Conservation (phyloP, 495 filamentous ascomycete genomes). For the Aspergillus haitiensis region DNA sequence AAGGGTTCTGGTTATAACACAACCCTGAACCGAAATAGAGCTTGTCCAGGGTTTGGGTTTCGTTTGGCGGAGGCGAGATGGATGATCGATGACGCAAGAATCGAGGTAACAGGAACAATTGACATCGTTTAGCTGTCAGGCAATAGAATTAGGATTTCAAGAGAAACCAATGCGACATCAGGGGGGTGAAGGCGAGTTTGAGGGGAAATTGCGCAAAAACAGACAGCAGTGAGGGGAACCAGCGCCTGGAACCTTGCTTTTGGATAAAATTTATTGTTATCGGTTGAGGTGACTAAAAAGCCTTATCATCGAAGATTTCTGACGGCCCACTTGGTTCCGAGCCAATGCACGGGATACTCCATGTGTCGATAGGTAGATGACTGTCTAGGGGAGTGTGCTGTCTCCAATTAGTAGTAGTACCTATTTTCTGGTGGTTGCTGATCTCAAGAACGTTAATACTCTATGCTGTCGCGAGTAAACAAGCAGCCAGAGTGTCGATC, state of each 20-base stretch:
- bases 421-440: neutral
- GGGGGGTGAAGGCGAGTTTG: constrained; percentile 7
- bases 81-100: constrained; percentile 27
- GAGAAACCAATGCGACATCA: neutral
- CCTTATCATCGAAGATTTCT: constrained; percentile 26
- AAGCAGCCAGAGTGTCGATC: neutral
- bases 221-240: neutral
- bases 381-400: neutral
- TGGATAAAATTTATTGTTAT: constrained; percentile 15
- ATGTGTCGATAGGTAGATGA: neutral
- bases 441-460: neutral
- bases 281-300: constrained; percentile 26
- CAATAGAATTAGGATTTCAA: neutral
- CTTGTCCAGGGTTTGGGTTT: constrained; percentile 3
- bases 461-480: neutral
- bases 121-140: constrained; percentile 17
- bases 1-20: neutral
- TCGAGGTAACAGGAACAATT: constrained; percentile 16
- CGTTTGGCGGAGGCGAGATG: constrained; percentile 5
- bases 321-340: constrained; percentile 25
- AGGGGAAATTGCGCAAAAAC: constrained; percentile 5
- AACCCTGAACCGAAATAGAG: neutral
- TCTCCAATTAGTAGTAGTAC: too few relatives aligned
- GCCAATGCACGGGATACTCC: neutral
- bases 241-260: constrained; percentile 5